Conservation (phyloP, 177 flowering plant species). For the Tripterygium wilfordii region DNA sequence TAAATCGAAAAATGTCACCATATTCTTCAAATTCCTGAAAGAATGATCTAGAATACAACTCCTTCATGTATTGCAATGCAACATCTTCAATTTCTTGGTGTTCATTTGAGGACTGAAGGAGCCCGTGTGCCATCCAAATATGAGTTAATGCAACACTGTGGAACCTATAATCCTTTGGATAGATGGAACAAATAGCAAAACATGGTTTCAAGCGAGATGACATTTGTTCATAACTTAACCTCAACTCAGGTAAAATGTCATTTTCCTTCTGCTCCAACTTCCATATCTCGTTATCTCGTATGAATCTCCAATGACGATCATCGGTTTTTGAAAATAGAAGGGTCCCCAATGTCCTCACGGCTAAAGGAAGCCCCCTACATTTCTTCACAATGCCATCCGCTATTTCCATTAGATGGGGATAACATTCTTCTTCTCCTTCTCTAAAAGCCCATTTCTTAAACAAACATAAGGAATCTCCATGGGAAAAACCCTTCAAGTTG, state of each 20-base stretch:
- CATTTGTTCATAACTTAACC: not conserved
- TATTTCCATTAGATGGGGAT: conserved; percentile 1
- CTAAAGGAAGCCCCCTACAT: conserved; percentile 9
- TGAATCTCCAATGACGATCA: not conserved
- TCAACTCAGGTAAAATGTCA: not conserved
- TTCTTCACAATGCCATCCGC: conserved; percentile 5
- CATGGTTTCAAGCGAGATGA: not conserved
- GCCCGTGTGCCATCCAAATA: conserved; percentile 7
- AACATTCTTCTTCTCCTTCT: not conserved
- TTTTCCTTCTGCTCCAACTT: not conserved
- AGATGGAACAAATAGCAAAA: not conserved
- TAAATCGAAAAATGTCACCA: not conserved
- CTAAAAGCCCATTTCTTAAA: conserved; percentile 3
- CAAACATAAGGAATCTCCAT: not conserved
- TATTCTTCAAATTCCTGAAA: conserved; percentile 7
- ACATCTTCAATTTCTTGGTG: conserved; percentile 10
- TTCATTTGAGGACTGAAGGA: not conserved
- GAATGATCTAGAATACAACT: conserved; percentile 7
- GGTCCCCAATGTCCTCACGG: conserved; percentile 5
- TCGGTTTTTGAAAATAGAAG: not conserved
- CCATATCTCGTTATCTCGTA: not conserved
- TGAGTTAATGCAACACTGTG: not conserved
- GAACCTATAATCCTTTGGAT: not conserved
- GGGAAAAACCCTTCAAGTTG: not conserved
- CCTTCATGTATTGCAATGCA: conserved; percentile 5